These are phyloP conservation scores for Leishmania braziliensis DNA, from an alignment of 208 protist species.

Conservation along the genomic window DNA sequence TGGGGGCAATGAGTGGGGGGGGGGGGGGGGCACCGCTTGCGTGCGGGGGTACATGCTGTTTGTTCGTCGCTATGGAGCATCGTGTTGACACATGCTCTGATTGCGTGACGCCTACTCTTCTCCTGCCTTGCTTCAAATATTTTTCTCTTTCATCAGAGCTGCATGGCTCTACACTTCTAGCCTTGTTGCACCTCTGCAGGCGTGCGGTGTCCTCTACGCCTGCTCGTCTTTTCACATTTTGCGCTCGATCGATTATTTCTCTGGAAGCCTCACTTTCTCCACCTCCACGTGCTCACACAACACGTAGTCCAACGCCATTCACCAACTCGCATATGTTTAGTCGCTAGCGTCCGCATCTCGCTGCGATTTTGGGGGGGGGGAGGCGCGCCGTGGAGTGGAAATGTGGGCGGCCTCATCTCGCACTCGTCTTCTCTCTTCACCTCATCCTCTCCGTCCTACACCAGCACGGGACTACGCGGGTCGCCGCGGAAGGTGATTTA, in stretches of 20 bases:
- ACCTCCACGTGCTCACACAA: neutral
- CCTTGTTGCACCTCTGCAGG: neutral
- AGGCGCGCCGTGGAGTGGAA: too few species aligned
- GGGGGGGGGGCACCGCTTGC: neutral
- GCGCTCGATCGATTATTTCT: neutral
- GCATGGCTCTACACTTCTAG: neutral
- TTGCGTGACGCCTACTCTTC: neutral
- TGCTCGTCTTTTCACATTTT: neutral
- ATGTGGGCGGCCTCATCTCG: too few species aligned
- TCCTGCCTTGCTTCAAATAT: neutral
- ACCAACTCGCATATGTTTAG: too few species aligned
- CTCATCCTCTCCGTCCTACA: too few species aligned
- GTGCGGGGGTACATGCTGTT: neutral
- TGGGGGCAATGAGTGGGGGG: neutral
- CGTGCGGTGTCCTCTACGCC: neutral
- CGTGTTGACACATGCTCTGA: neutral
- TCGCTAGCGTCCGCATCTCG: too few species aligned
- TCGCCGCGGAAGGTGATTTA: too few species aligned
- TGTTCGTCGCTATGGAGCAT: neutral
- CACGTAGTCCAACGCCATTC: too few species aligned
- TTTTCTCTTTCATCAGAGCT: neutral
- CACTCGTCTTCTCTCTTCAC: too few species aligned
- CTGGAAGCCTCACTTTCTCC: neutral
- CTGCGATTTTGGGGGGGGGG: too few species aligned
- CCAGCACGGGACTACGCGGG: too few species aligned